Base-by-base conservation (phyloP, 352 stramenopile genomes). In the Pythium diclinum region DNA sequence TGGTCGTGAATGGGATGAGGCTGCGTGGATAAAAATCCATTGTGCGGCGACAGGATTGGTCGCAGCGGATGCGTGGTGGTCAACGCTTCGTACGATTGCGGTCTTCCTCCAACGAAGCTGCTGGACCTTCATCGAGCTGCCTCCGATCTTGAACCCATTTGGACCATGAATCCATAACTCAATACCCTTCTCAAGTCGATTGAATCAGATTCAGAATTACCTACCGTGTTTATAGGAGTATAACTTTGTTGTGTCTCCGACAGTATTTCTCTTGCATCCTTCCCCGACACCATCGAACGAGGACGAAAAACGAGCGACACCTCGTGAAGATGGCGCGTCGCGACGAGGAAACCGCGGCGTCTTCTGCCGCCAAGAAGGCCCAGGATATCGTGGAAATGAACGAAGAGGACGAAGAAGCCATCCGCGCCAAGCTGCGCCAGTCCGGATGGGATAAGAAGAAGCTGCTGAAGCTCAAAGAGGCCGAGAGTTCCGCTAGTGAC, bases 401-500 rank as follows among this genome's bases (percentile, higher is more conserved):
- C 23, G 67, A 77, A 30, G 72, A 78, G 17, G 74, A 88, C 28
- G 85, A 93, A 58, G 79, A 88, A 32, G 71, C 77, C 32, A 91
- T 92, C 48, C 83, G 85, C 25, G 85, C 79, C 19, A 87, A 91
- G 69, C 71, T 92, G 44, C 83, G 80, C 40, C 77, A 88, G 44
- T 78, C 81, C 42, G 81, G 85, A 1, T 89, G 81, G 78, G 80
- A 89, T 59, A 93, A 88, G 61, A 78, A 75, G 19, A 72, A 71
- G 52, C 36, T 64, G 17, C 40, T 65, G 46, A 75, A 73, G 49
- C 30, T 32, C 49, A 64, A 68, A 40, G 55, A 65, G 19, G 53
- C 49, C 11, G 71, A 76, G 14, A 66, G 21, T 16, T 36, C 17
- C 36, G 32, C 17, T 16, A 51, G 30, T 10, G 10, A 44, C 14